Base-by-base conservation (phyloP, 2,329 filamentous ascomycete species). In the Pyrenophora teres region DNA sequence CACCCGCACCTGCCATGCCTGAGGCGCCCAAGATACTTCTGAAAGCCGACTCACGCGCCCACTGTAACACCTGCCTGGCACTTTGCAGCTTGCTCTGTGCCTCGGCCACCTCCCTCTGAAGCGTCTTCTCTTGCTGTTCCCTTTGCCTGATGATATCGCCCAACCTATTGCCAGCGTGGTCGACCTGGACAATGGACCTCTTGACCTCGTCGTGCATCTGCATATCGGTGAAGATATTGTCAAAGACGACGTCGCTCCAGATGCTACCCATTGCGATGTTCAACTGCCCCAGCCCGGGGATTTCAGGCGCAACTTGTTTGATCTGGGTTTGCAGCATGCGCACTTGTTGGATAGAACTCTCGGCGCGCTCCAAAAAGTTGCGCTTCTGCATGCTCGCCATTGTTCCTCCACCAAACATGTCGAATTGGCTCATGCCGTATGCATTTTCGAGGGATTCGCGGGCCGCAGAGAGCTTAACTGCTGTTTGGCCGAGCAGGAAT, bases 351-450 rank as follows among this genome's bases (percentile, higher is more conserved):
- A 80, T 71, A 21, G 69, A 56, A 13, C 68, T 72, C 53, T 83
- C 78, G 8, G 81, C 81, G 32, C 74, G 70, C 39, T 75, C 72
- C 12, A 87, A 74, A 6, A 77, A 75, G 54, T 78, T 79, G 19
- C 80, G 75, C 68, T 86, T 82, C 71, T 81, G 78, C 76, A 83
- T 79, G 62, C 82, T 79, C 2, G 69, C 66, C 40, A 80, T 72
- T 3, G 72, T 73, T 10, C 78, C 79, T 13, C 79, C 80, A 35
- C 80, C 80, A 44, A 79, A 80, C 65, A 81, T 77, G 52, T 83
- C 81, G 59, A 72, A 69, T 18, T 62, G 57, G 1, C 60, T 64
- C 52, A 59, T 57, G 13, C 56, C 46, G 38, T 70, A 66, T 9
- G 69, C 69, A 21, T 49, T 23, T 32, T 66, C 54, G 18, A 72